Evolutionary conservation across 306 rosid genomes (phyloP).

Genomic region (Medicago arabica): DNA sequence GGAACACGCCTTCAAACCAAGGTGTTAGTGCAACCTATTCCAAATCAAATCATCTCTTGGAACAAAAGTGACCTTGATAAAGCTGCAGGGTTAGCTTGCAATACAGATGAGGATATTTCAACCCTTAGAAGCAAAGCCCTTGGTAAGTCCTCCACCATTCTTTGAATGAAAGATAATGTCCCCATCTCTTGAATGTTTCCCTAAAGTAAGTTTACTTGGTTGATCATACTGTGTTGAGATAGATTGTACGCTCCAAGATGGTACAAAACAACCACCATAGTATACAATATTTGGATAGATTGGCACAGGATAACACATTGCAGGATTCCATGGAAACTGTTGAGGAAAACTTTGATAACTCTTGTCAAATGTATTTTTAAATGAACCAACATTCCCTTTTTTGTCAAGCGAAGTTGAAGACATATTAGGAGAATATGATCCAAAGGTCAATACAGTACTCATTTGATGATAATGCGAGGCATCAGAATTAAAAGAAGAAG

Average conservation of each 20-base stretch:
- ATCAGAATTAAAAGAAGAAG: background rate
- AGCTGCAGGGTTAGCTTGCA: conserved; percentile 92
- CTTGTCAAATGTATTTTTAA: conserved; percentile 43
- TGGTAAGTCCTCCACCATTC: conserved; percentile 27
- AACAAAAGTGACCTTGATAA: conserved; percentile 70
- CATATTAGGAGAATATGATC: conserved; percentile 56
- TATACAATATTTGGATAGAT: conserved; percentile 59
- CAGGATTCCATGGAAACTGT: conserved; percentile 62
- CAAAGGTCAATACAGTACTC: conserved; percentile 59
- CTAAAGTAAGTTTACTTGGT: conserved; percentile 52
- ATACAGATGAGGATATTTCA: too few relatives aligned
- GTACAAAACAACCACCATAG: conserved; percentile 69
- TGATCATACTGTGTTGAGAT: conserved; percentile 48
- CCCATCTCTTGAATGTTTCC: conserved; percentile 86
- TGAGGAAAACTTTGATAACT: conserved; percentile 52
- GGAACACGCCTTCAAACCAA: background rate
- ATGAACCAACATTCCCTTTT: background rate
- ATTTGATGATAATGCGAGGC: conserved; percentile 58
- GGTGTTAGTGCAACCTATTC: background rate
- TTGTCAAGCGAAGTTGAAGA: conserved; percentile 44
- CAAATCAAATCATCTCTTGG: conserved; percentile 63
- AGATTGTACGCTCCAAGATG: conserved; percentile 57
- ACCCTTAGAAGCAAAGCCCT: conserved; percentile 55
- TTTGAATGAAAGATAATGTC: too few relatives aligned
- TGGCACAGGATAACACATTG: conserved; percentile 55